Percentiles rank a stretch among this genome's conserved stretches.
phyloP scores from a whole-genome alignment of 352 stramenopile species.

The Thalassiosira gravida region DNA sequence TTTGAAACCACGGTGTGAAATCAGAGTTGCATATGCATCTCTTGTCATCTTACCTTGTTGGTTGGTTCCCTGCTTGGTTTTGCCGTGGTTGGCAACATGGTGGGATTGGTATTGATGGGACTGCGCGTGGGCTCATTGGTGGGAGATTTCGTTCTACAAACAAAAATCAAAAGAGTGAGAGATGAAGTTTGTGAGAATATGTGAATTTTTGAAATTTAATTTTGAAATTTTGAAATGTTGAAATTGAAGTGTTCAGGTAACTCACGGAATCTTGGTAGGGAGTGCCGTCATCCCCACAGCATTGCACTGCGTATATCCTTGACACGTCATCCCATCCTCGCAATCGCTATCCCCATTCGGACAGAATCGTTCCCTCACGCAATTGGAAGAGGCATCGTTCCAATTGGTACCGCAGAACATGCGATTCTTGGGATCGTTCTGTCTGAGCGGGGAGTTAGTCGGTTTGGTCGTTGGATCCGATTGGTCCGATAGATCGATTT shows the following conservation, averaged over 20 bases:
- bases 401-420: slow-evolving; percentile 46
- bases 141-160: slow-evolving; percentile 18
- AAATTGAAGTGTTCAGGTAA: background rate
- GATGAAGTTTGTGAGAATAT: no score
- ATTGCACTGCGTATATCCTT: slow-evolving; percentile 53
- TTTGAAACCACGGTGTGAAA: slow-evolving; percentile 5
- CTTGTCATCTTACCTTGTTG: slow-evolving; percentile 20
- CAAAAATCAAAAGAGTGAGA: no score
- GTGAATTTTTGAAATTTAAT: no score
- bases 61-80: slow-evolving; percentile 54
- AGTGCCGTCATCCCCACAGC: slow-evolving; percentile 25
- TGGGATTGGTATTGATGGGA: slow-evolving; percentile 39
- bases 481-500: background rate
- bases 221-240: no score
- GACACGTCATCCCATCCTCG: slow-evolving; percentile 37
- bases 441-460: slow-evolving; percentile 13
- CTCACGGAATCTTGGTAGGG: slow-evolving; percentile 19
- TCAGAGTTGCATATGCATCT: background rate
- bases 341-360: slow-evolving; percentile 52
- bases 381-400: slow-evolving; percentile 47
- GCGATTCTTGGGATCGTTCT: slow-evolving; percentile 32
- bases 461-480: background rate
- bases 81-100: slow-evolving; percentile 31
- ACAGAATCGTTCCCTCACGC: slow-evolving; percentile 36
- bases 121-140: slow-evolving; percentile 11